Base-by-base conservation (phyloP, 805 yeast species). In the Hanseniaspora nectarophila region DNA sequence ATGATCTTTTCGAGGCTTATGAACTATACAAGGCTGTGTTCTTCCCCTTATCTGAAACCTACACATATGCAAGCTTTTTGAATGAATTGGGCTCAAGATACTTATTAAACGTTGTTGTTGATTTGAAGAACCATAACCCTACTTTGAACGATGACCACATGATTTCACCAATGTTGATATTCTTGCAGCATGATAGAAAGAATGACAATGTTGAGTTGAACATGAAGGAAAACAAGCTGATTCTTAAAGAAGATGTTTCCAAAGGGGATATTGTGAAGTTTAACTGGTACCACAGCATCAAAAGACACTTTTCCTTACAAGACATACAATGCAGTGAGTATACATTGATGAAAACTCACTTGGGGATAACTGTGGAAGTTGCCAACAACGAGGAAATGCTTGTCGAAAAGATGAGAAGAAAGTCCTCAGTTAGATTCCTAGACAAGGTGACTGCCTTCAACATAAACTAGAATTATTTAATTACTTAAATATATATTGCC, bases 361-460 rank as follows among this genome's bases (percentile, higher is more conserved):
- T 70, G 39, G 76, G 73, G 46, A 69, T 78, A 53, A 83, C 78
- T 39, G 61, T 78, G 26, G 72, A 64, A 13, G 62, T 70, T 2
- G 81, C 80, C 1, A 65, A 63, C 2, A 60, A 64, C 18, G 26
- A 24, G 4, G 20, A 39, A 9, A n/a, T 16, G 32, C 7, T 29
- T 10, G n/a, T 15, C 2, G 21, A 23, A 10, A 55, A 60, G 32
- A 56, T 61, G 39, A 55, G 71, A 64, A 71, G 85, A 66, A 69
- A 84, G 60, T 78, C 80, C 56, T 77, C 83, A 5, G 85, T 81
- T 2, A 68, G 85, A 56, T 81, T 81, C 58, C 81, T 79, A 56
- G 82, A 77, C 53, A 71, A 73, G 54, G 85, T 81, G 9, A 67
- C 73, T 32, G 73, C 77, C n/a, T 77, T 76, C 6, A 66, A 66